Base-by-base conservation (phyloP, 1,284 basidiomycete genomes). In the Coniferiporia sulphurascens region DNA sequence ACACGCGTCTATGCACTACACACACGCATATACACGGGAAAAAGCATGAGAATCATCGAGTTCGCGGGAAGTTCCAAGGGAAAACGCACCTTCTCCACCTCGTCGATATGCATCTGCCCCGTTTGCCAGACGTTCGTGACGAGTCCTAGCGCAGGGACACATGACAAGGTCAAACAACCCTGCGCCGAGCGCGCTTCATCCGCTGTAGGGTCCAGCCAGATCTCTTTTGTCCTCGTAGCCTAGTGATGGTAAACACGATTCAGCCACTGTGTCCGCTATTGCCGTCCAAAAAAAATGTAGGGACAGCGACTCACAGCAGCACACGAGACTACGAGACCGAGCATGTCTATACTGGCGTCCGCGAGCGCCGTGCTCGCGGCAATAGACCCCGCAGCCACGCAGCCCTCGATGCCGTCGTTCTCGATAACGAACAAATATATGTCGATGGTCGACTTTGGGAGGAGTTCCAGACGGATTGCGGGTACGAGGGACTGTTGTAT, bases 381-480 rank as follows among this genome's bases (percentile, higher is more conserved):
- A 3, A 93, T 85, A 12, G 89, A 80, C 0, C 89, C 93, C 4
- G 91, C 84, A 0, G 90, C 84, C n/a, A 95, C 79, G 63, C 93
- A 92, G 21, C 86, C 85, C 68, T 94, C 89, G 15, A 90, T 78
- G 3, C 91, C 91, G 69, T 98, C 95, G 9, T 89, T 87, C 73
- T 99, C 95, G 38, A 99, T 86, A 19, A 99, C 80, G 13, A 87
- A 90, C 48, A 99, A 75, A 72, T 92, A 95, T 34, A 98, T 78
- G 73, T 99, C 97, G 66, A 99, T 86, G 7, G 88, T 89, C 0
- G 94, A 91, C 73, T 99, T 99, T 7, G 97, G 96, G 4, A 98
- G 80, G 2, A 94, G 78, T 65, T 98, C 94, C 17, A 98, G 78
- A 44, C 93, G 85, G 5, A 99, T 81, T 0, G 95, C 85, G 0